Percentiles rank a stretch among this genome's conserved stretches.
These are phyloP conservation scores for Fusarium pilosicola DNA, from an alignment of 2,329 filamentous ascomycete genomes.

Conservation along the genomic window DNA sequence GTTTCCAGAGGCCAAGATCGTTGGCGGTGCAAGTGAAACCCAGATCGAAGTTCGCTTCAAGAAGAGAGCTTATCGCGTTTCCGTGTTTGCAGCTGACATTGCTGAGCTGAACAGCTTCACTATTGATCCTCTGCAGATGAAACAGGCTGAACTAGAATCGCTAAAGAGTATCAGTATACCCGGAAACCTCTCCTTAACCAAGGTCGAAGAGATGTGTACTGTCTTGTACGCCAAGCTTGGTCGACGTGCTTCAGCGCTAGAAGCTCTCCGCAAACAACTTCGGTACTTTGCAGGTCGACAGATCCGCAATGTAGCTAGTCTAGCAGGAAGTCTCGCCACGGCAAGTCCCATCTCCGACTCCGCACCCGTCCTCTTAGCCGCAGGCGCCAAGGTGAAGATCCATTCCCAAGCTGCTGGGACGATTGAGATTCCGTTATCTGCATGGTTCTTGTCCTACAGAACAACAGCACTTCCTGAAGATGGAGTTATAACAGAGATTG, in stretches of 20 bases:
- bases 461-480: not conserved
- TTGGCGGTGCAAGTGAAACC: not conserved
- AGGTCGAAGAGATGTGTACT: not conserved
- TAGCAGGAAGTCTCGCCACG: not conserved
- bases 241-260: not conserved
- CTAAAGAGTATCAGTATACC: not conserved
- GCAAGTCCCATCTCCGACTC: not conserved
- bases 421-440: not conserved
- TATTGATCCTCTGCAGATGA: not conserved
- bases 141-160: not conserved
- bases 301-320: not conserved
- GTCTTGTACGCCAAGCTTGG: not conserved
- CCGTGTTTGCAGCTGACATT: not conserved
- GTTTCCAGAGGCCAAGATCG: not conserved
- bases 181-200: not conserved
- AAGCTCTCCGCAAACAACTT: not conserved
- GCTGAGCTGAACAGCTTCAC: not conserved
- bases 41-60: constrained; percentile 4
- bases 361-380: not conserved
- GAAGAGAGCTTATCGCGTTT: not conserved
- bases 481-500: not conserved
- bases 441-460: not conserved
- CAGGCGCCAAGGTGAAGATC: not conserved
- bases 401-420: not conserved
- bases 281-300: not conserved